These are phyloP conservation scores for Phylloporus rhodoxanthus DNA, from an alignment of 768 basidiomycete genomes.

Conservation along the genomic window DNA sequence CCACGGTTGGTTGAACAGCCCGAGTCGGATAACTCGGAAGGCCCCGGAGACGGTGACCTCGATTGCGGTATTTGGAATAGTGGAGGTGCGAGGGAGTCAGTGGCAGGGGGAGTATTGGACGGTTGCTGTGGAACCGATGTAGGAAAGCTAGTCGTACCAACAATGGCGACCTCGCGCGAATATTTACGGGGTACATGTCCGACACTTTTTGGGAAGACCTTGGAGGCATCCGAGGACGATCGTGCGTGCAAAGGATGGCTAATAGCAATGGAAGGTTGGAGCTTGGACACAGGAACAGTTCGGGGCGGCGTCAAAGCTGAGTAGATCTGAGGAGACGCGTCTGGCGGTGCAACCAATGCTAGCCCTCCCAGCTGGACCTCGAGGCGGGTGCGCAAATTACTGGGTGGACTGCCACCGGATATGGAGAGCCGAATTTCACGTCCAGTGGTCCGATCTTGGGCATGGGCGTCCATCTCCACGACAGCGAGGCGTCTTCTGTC, in stretches of 20 bases:
- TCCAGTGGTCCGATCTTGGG: constrained; percentile 20
- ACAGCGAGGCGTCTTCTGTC: constrained; percentile 66
- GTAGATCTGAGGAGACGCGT: constrained; percentile 51
- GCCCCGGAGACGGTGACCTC: constrained; percentile 29
- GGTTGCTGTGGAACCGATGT: constrained; percentile 25
- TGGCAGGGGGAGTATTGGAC: constrained; percentile 25
- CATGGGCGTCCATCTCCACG: constrained; percentile 48
- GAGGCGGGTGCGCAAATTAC: constrained; percentile 34
- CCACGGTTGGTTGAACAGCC: constrained; percentile 25
- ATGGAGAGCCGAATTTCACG: constrained; percentile 15
- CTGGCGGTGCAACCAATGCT: constrained; percentile 69
- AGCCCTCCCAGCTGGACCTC: constrained; percentile 40
- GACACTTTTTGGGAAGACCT: constrained; percentile 21
- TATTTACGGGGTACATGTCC: constrained; percentile 40
- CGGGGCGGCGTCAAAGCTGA: constrained; percentile 49
- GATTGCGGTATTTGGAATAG: constrained; percentile 35
- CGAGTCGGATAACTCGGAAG: constrained; percentile 29
- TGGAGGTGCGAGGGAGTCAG: constrained; percentile 32
- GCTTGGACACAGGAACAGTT: constrained; percentile 33
- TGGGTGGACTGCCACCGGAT: constrained; percentile 25
- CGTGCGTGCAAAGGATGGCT: constrained; percentile 33
- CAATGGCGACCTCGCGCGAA: constrained; percentile 48
- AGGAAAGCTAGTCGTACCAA: constrained; percentile 38
- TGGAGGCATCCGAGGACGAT: constrained; percentile 44
- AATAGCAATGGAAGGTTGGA: constrained; percentile 14